These are phyloP conservation scores for Penicillium coprophilum DNA, from an alignment of 495 filamentous ascomycete genomes.

Conservation along the genomic window DNA sequence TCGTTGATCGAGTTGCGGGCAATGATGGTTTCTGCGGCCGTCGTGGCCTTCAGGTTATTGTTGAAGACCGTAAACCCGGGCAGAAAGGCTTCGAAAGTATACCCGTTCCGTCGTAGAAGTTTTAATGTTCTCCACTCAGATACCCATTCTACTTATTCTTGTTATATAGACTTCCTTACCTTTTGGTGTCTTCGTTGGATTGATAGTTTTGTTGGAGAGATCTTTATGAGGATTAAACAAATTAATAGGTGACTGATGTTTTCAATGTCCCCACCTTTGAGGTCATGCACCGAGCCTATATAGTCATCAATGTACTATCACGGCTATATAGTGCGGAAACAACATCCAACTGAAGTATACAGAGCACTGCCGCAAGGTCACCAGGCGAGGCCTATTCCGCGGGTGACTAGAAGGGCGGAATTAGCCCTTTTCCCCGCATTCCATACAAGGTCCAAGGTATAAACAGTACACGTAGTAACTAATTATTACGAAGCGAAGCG, in stretches of 20 bases:
- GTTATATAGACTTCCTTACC: background rate
- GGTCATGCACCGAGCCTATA: no score
- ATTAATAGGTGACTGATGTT: background rate
- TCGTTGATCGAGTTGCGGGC: conserved; percentile 40
- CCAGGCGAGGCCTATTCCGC: background rate
- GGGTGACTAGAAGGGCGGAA: background rate
- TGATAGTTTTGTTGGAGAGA: background rate
- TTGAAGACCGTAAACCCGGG: conserved; percentile 47
- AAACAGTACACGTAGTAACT: background rate
- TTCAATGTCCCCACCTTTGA: no score
- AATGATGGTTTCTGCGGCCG: conserved; percentile 59
- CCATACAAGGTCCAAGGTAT: background rate
- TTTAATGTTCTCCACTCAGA: conserved; percentile 1
- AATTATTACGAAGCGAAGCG: no score
- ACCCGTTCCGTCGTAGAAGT: conserved; percentile 28
- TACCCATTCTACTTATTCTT: conserved; percentile 8
- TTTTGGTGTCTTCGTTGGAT: background rate
- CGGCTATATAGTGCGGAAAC: no score
- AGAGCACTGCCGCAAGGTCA: no score
- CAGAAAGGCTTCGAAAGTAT: conserved; percentile 55
- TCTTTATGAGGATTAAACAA: background rate
- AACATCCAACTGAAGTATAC: no score
- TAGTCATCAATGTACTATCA: background rate
- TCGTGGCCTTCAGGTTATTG: conserved; percentile 56
- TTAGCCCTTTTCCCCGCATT: background rate